Evolutionary conservation across 2,329 filamentous ascomycete genomes (phyloP).

Genomic region (Nigrospora osmanthi): DNA sequence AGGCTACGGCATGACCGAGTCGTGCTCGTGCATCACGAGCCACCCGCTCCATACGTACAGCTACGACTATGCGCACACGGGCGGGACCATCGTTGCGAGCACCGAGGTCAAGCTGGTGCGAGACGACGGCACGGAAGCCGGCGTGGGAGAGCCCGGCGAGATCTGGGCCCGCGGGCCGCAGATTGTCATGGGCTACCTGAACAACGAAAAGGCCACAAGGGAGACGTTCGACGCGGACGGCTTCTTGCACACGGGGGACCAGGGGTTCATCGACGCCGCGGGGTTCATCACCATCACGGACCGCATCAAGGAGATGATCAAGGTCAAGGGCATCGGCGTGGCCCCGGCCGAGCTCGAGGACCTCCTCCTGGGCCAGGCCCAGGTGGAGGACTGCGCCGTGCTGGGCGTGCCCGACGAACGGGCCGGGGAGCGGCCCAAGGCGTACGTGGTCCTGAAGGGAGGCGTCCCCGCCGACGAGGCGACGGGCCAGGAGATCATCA

Average conservation of each 20-base stretch:
- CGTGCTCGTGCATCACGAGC: conserved; percentile 63
- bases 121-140: conserved; percentile 65
- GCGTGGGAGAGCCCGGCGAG: conserved; percentile 63
- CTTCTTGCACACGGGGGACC: conserved; percentile 82
- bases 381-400: conserved; percentile 72
- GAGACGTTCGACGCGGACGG: conserved; percentile 66
- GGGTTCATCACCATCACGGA: conserved; percentile 78
- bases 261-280: conserved; percentile 61
- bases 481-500: conserved; percentile 33
- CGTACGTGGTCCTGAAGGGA: conserved; percentile 53
- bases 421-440: conserved; percentile 59
- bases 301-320: conserved; percentile 49
- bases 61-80: conserved; percentile 49
- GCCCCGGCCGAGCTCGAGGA: conserved; percentile 78
- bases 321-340: conserved; percentile 63
- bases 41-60: conserved; percentile 48
- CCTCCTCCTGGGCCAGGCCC: conserved; percentile 65
- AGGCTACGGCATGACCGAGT: conserved; percentile 75
- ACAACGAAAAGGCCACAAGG: conserved; percentile 74
- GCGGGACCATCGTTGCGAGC: conserved; percentile 61
- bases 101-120: conserved; percentile 59
- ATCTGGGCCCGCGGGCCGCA: conserved; percentile 71
- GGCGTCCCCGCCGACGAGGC: conserved; percentile 38
- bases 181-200: conserved; percentile 74
- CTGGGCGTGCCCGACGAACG: conserved; percentile 62